Evolutionary conservation across 2,329 filamentous ascomycete genomes (phyloP), one percentile per base, ranked within the genome.

Genomic region (Erysiphe neolycopersici): DNA sequence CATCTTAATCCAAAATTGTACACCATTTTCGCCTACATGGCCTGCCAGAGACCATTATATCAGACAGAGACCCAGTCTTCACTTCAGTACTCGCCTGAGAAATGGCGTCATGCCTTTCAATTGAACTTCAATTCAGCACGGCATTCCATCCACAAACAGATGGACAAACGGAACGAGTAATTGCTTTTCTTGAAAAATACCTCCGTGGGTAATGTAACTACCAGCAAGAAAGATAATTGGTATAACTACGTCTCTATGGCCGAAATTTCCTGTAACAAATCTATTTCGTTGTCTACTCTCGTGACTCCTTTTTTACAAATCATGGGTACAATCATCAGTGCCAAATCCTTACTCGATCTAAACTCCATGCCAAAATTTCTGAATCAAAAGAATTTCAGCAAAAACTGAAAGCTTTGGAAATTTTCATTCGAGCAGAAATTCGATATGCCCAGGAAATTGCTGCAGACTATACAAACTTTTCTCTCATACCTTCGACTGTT

Each of bases 171-270:
- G n/a, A n/a, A 35, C 13, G 39, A 13, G 16, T 41, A 26, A 47
- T 45, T 29, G 12, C 43, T 5, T 40, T 37, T 10, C 12, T 48
- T 4, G 37, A 48, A 30, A 2, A 19, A 14, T 48, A 48, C 16
- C 32, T 48, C 5, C 4, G 38, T 14, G 42, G n/a, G 9, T 48
- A 48, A 38, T 30, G 45, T 8, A 48, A 48, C 17, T 43, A 48
- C 36, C 47, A 33, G 5, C 30, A 32, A 32, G 13, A 8, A 44
- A 16, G 30, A 48, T 32, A 43, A 48, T 10, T 47, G 37, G 44
- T 41, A 44, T 18, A 8, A 44, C 17, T 37, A 43, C 5, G 29
- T 48, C 16, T 38, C 32, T 2, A 17, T 47, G 12, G 43, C 19
- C 26, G 10, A 49, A 17, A 47, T 49, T 9, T 30, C 31, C 29